A percentile compares a stretch with the other conserved stretches of the same genome.
phyloP scores from a whole-genome alignment of 148 eudicot species.

The Rhododendron griersonianum region DNA sequence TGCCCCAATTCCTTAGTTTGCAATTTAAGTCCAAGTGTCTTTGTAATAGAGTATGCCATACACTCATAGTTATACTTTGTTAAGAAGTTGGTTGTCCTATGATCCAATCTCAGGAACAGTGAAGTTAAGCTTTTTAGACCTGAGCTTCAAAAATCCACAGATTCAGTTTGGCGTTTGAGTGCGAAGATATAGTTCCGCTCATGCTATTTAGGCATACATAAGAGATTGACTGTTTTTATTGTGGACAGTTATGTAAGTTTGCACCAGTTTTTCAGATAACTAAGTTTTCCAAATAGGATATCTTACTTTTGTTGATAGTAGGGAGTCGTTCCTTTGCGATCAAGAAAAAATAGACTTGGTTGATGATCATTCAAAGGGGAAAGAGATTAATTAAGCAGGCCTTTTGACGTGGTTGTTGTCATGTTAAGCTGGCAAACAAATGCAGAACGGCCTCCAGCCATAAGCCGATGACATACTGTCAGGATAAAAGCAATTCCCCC shows the following conservation, averaged over 20 bases:
- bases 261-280: background rate
- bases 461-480: background rate
- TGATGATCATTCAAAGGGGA: background rate
- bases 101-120: background rate
- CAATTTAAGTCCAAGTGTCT: background rate
- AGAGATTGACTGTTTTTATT: background rate
- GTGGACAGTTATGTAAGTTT: background rate
- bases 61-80: background rate
- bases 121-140: background rate
- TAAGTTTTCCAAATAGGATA: background rate
- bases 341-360: background rate
- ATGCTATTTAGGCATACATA: background rate
- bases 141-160: background rate
- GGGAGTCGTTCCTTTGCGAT: background rate
- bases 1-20: background rate
- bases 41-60: background rate
- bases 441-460: background rate
- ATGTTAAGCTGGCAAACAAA: background rate
- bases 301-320: background rate
- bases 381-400: background rate
- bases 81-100: background rate
- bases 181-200: background rate
- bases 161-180: background rate
- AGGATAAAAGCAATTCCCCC: background rate
- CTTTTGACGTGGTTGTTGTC: background rate